Percentiles rank a stretch among this genome's conserved stretches.
These are phyloP conservation scores for Proteromonas lacertae DNA, from an alignment of 352 stramenopile genomes.

Conservation along the genomic window DNA sequence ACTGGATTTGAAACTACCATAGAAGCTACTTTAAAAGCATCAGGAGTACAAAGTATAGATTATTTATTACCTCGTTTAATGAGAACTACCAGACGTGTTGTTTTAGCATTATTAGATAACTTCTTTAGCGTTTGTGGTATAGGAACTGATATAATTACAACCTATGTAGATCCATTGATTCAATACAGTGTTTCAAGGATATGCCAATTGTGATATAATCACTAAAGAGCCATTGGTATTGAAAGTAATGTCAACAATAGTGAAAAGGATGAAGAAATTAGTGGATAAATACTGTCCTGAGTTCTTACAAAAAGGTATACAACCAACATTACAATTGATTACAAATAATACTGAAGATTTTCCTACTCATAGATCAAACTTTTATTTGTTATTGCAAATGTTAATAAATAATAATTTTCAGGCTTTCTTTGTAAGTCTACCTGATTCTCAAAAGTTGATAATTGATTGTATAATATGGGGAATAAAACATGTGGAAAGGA, in stretches of 20 bases:
- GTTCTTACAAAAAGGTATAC: conserved; percentile 85
- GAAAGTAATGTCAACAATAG: conserved; percentile 60
- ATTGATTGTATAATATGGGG: conserved; percentile 96
- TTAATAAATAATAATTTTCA: conserved; percentile 1
- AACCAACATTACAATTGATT: conserved; percentile 96
- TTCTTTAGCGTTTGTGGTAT: conserved; percentile 12
- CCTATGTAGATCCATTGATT: conserved; percentile 77
- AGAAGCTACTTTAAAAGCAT: conserved; percentile 35
- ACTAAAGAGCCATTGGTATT: conserved; percentile 33
- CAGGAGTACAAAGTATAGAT: conserved; percentile 67
- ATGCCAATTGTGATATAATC: conserved; percentile 19
- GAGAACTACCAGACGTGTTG: conserved; percentile 81
- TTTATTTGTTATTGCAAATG: conserved; percentile 34
- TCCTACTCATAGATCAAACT: conserved; percentile 85
- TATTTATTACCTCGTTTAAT: conserved; percentile 36
- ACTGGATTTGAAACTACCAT: conserved; percentile 88
- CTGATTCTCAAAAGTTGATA: conserved; percentile 85
- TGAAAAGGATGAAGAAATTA: conserved; percentile 73
- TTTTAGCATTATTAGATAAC: conserved; percentile 62
- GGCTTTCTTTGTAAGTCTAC: not conserved
- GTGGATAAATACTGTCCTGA: conserved; percentile 38
- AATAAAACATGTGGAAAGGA: conserved; percentile 96
- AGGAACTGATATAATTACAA: conserved; percentile 23
- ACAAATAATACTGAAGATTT: conserved; percentile 97
- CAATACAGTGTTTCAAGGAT: conserved; percentile 77